phyloP scores from a whole-genome alignment of 768 basidiomycete genomes.

The Russula brevipes region DNA sequence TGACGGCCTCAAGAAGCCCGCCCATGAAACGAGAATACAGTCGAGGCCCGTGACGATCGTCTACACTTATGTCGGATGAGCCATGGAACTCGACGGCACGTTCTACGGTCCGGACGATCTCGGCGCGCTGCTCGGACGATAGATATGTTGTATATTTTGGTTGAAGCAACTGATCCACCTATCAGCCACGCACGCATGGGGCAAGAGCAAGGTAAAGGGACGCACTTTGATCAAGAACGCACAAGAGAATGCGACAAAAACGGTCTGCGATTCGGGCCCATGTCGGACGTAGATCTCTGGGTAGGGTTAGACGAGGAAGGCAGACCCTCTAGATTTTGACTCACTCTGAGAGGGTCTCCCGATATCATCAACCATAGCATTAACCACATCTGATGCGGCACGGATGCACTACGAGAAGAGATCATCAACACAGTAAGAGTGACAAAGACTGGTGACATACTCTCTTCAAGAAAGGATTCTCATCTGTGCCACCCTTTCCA shows the following conservation, averaged over 20 bases:
- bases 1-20: conserved; percentile 27
- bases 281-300: conserved; percentile 28
- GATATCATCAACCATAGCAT: conserved; percentile 52
- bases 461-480: conserved; percentile 60
- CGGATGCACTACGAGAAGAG: conserved; percentile 48
- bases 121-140: conserved; percentile 25
- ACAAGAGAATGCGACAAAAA: conserved; percentile 33
- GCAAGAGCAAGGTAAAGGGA: not conserved
- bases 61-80: conserved; percentile 30
- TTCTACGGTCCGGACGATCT: conserved; percentile 28
- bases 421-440: conserved; percentile 2
- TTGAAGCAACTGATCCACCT: conserved; percentile 27
- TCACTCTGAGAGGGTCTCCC: conserved; percentile 52
- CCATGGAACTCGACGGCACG: conserved; percentile 29
- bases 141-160: conserved; percentile 30
- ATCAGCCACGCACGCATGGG: not conserved
- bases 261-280: conserved; percentile 32
- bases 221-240: conserved; percentile 32
- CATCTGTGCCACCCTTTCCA: conserved; percentile 52
- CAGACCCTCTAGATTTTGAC: conserved; percentile 24
- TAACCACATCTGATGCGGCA: conserved; percentile 64
- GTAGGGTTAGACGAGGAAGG: not conserved
- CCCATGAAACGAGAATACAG: conserved; percentile 33
- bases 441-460: conserved; percentile 39
- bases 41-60: conserved; percentile 33